Evolutionary conservation across 2,329 filamentous ascomycete genomes (phyloP), one percentile per base, ranked within the genome.

Genomic region (Epichloe uncinata): DNA sequence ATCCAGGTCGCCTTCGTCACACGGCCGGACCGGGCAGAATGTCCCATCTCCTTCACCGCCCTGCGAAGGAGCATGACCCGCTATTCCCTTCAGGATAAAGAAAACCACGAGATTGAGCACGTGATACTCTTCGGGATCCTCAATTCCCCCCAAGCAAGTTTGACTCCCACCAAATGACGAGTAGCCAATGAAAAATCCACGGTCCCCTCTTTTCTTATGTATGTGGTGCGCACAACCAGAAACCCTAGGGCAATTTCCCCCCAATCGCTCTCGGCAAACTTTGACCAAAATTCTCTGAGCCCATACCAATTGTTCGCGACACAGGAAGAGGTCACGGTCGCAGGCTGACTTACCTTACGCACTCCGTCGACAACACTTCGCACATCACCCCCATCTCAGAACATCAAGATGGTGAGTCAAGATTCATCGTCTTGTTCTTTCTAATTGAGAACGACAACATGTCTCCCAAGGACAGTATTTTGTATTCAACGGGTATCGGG

Each of bases 341-440:
- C 33, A 65, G 61, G 61, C 61, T 63, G 60, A 63, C 58, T 60
- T 53, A 53, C 26, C 55, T 55, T 60, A 62, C 58, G 60, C 62
- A 64, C 61, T 63, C 51, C 60, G 63, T 63, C 65, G 65, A 64
- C 65, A 65, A 58, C 7, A 67, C 64, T 66, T 68, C 65, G 63
- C 63, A 67, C 56, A 64, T 57, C 64, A 65, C 62, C 45, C 41
- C 50, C 53, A 64, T 65, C 65, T 61, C 66, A 68, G 64, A 61
- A 62, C 65, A 64, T 67, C 66, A 73, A 68, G 65, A 73, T 73
- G 71, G 71, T 73, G 67, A 73, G 71, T 72, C 57, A 53, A 54
- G 55, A 52, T 52, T 52, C 8, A 4, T 41, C n/a, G 3, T 22
- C 54, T 47, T 52, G 44, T 47, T 37, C 42, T 48, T 41, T 22